These are phyloP conservation scores for Hippophae rhamnoides DNA, from an alignment of 306 rosid species.

Conservation along the genomic window DNA sequence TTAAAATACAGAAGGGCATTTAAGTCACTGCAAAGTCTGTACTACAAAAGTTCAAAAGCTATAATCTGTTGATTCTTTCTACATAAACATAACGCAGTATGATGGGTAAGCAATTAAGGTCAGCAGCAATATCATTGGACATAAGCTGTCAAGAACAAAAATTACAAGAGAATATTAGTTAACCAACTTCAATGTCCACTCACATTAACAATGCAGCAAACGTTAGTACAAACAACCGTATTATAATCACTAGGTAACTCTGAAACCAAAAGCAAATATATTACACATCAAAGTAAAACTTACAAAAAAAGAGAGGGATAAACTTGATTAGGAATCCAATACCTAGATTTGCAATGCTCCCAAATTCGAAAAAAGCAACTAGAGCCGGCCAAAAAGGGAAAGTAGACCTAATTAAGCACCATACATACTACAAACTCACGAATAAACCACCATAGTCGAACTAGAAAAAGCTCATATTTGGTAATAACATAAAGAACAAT, in stretches of 20 bases:
- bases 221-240: background rate
- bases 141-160: too few species aligned
- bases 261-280: background rate
- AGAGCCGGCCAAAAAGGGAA: too few species aligned
- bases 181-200: too few species aligned
- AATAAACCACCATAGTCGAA: background rate
- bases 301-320: background rate
- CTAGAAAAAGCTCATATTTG: too few species aligned
- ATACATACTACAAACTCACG: background rate
- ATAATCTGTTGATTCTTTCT: background rate
- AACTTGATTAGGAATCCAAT: too few species aligned
- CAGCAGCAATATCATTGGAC: background rate
- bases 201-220: too few species aligned
- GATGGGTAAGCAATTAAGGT: background rate
- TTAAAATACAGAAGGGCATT: constrained; percentile 11
- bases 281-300: background rate
- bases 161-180: too few species aligned
- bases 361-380: too few species aligned
- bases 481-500: too few species aligned
- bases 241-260: background rate
- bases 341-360: too few species aligned
- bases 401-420: background rate
- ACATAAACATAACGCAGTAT: too few species aligned
- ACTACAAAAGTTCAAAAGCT: background rate
- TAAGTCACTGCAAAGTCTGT: background rate